Base-by-base conservation (phyloP, 2,329 filamentous ascomycete genomes). In the Pyrenophora seminiperda region DNA sequence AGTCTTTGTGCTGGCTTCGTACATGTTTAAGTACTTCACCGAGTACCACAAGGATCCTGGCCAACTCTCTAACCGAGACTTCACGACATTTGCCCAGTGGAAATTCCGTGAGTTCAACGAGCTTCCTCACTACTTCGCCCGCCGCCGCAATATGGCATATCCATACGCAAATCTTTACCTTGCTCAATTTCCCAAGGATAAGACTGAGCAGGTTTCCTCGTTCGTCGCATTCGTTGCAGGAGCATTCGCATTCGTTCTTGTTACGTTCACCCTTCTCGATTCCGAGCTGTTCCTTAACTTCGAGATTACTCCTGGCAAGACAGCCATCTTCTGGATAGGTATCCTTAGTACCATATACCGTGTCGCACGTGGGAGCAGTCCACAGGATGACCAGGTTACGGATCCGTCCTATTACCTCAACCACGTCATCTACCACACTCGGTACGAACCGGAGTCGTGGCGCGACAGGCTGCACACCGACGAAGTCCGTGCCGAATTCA, bases 51-150 rank as follows among this genome's bases (percentile, higher is more conserved):
- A 92, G 67, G 96, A 97, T 56, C 93, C 91, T 0, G 86, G 90
- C 0, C 87, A 91, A 56, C 83, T 96, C 30, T 89, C 90, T n/a
- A 88, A 91, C 13, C 86, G 94, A 32, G 87, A 91, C 59, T 99
- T 97, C 69, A 97, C 93, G 0, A 90, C 91, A 1, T 83, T 96
- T 41, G 94, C 94, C 0, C 89, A 96, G 70, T 99, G 94, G 94
- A 97, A 97, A 66, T 97, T 99, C 57, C 87, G 94, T 39, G 93
- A 97, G 71, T 99, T 97, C 80, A 99, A 99, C 66, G 94, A 99
- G 72, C 81, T 99, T 1, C 88, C 88, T 48, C 94, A 99, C 72
- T 81, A 97, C 2, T 99, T 97, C 65, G 84, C 91, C 53, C 89
- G 93, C 58, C 86, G 94, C 15, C 79, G 93, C 33, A 92, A 96